A percentile compares a stretch with the other conserved stretches of the same genome.
Evolutionary conservation across 2,329 filamentous ascomycete species (phyloP).

Genomic region (Balansia obtecta): DNA sequence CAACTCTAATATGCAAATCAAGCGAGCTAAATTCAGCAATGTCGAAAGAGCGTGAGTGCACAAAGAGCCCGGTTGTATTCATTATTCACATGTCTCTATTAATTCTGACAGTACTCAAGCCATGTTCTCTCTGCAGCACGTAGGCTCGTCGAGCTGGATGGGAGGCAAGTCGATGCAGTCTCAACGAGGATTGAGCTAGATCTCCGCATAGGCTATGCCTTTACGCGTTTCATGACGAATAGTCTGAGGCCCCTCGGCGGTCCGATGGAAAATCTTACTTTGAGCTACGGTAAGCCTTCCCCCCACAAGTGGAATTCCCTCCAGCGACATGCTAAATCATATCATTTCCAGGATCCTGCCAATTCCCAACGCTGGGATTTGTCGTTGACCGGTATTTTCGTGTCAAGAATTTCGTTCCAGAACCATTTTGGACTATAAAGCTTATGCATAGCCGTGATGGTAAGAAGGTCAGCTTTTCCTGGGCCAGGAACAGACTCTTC

Average conservation of each 20-base stretch:
- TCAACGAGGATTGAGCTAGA: conserved; percentile 84
- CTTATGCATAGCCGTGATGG: conserved; percentile 66
- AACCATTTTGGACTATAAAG: conserved; percentile 87
- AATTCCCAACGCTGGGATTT: conserved; percentile 93
- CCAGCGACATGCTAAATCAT: background rate
- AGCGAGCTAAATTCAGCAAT: conserved; percentile 87
- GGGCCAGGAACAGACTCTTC: conserved; percentile 74
- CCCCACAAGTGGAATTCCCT: background rate
- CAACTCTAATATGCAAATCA: conserved; percentile 65
- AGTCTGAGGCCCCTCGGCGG: conserved; percentile 62
- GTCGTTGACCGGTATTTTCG: conserved; percentile 93
- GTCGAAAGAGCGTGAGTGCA: conserved; percentile 68
- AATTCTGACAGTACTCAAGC: conserved; percentile 29
- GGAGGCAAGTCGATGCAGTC: conserved; percentile 78
- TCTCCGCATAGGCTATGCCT: conserved; percentile 80
- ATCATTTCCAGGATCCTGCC: conserved; percentile 59
- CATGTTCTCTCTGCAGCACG: conserved; percentile 79
- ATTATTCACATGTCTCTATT: background rate
- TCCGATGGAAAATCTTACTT: conserved; percentile 48
- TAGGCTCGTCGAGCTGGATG: conserved; percentile 66
- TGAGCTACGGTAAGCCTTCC: conserved; percentile 62
- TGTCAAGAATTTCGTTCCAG: conserved; percentile 86
- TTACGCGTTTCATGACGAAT: conserved; percentile 77
- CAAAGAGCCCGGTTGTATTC: no score
- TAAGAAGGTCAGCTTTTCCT: conserved; percentile 72